Base-by-base conservation (phyloP, 2,329 filamentous ascomycete genomes). In the Neonectria ditissima region DNA sequence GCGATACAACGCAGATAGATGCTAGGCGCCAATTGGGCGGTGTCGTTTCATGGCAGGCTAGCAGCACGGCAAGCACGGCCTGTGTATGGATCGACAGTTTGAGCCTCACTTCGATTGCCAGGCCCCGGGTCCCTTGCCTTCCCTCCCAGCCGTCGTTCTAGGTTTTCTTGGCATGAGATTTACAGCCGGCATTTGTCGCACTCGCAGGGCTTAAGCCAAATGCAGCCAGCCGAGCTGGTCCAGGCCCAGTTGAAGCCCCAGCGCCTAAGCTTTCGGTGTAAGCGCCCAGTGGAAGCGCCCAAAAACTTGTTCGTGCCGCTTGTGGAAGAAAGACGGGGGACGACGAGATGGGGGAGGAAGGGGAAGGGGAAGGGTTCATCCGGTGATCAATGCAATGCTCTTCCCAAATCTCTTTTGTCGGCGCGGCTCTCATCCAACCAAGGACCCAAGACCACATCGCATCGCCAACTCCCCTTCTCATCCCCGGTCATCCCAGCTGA, bases 31-130 rank as follows among this genome's bases (percentile, higher is more conserved):
- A 44, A n/a, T 14, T n/a, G n/a, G n/a, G n/a, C n/a, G 43, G 13
- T 26, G 26, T 44, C 20, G 69, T 71, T 71, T 71, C 69, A 71
- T 24, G 41, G 66, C 43, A 14, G 18, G 50, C 37, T 34, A 44
- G 37, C 45, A 30, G 26, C 44, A 50, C 22, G 28, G 37, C 18
- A 44, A 45, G 28, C 7, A 44, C 22, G 51, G 51, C 44, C 13
- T 39, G 16, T 53, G 37, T 54, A 45, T 53, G 37, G 50, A 45
- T 56, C 53, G 55, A 18, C 37, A 37, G 43, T 28, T 59, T 44
- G 61, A 63, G 55, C 59, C 53, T 62, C 47, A 55, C 50, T 26
- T 26, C 4, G n/a, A n/a, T n/a, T n/a, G 24, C 24, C 24, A 26
- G 24, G 24, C 24, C n/a, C n/a, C n/a, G n/a, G n/a, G n/a, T n/a